Conservation (phyloP, 495 filamentous ascomycete genomes). For the Terfezia claveryi region DNA sequence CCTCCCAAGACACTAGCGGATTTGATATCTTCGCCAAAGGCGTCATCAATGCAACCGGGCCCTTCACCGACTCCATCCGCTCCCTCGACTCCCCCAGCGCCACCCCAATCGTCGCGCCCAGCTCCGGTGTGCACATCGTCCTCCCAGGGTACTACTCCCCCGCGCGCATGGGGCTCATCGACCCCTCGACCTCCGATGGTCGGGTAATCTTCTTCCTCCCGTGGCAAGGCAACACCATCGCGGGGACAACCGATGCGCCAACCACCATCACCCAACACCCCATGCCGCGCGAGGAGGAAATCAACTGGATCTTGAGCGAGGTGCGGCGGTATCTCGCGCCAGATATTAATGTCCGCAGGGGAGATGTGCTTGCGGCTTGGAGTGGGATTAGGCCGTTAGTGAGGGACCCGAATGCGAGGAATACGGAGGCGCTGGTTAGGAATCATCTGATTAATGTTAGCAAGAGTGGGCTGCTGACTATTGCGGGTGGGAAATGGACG, state of each 20-base stretch:
- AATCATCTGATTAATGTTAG: slow-evolving; percentile 87
- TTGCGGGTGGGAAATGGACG: slow-evolving; percentile 97
- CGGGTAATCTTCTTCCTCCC: slow-evolving; percentile 98
- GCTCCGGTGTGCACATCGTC: slow-evolving; percentile 84
- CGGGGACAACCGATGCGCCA: slow-evolving; percentile 83
- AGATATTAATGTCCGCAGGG: slow-evolving; percentile 80
- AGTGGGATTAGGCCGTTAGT: slow-evolving; percentile 85
- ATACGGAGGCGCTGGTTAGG: slow-evolving; percentile 84
- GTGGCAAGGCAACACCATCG: slow-evolving; percentile 98
- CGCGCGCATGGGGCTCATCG: slow-evolving; percentile 87
- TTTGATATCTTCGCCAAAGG: slow-evolving; percentile 26
- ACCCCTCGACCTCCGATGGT: slow-evolving; percentile 83
- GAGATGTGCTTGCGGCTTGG: slow-evolving; percentile 92
- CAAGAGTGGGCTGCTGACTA: slow-evolving; percentile 66
- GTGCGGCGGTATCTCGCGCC: slow-evolving; percentile 74
- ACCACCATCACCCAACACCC: slow-evolving; percentile 65
- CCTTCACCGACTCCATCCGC: slow-evolving; percentile 80
- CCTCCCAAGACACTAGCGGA: background rate
- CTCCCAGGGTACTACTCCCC: slow-evolving; percentile 91
- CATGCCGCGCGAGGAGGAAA: slow-evolving; percentile 74
- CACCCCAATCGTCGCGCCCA: slow-evolving; percentile 79
- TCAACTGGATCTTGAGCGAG: slow-evolving; percentile 89
- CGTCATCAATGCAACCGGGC: slow-evolving; percentile 90
- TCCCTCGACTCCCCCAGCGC: slow-evolving; percentile 61
- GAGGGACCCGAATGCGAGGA: slow-evolving; percentile 79